A percentile compares a stretch with the other conserved stretches of the same genome.
phyloP scores from a whole-genome alignment of 345 rosid species.

The Streptanthus diversifolius region DNA sequence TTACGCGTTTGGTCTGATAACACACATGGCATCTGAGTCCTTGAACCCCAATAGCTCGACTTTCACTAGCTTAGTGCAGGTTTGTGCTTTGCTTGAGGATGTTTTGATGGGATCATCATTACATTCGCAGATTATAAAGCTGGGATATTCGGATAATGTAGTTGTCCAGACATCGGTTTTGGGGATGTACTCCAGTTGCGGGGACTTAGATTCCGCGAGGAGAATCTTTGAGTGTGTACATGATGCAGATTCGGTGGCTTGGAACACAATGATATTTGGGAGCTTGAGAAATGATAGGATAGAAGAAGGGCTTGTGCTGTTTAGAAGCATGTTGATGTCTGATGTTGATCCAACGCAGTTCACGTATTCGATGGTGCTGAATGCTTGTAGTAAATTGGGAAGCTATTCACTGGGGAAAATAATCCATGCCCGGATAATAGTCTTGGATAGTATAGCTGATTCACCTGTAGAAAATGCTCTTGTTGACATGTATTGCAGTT shows the following conservation, averaged over 20 bases:
- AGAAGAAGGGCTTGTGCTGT: slow-evolving; percentile 44
- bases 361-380: slow-evolving; percentile 68
- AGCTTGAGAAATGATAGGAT: slow-evolving; percentile 58
- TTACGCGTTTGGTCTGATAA: slow-evolving; percentile 35
- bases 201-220: slow-evolving; percentile 58
- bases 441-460: slow-evolving; percentile 52
- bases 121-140: slow-evolving; percentile 51
- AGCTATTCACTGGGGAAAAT: slow-evolving; percentile 43
- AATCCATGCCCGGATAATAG: slow-evolving; percentile 52
- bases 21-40: slow-evolving; percentile 42
- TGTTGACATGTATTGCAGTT: slow-evolving; percentile 79
- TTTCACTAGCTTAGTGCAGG: slow-evolving; percentile 68
- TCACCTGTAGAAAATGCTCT: slow-evolving; percentile 68
- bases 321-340: slow-evolving; percentile 47
- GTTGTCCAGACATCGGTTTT: slow-evolving; percentile 72
- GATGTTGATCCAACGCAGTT: slow-evolving; percentile 55
- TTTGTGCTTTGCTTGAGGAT: slow-evolving; percentile 49
- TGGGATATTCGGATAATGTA: slow-evolving; percentile 44
- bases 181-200: slow-evolving; percentile 63
- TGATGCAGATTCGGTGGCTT: slow-evolving; percentile 60
- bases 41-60: slow-evolving; percentile 61
- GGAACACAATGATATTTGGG: slow-evolving; percentile 77
- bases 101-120: slow-evolving; percentile 40
- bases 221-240: slow-evolving; percentile 44
- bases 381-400: slow-evolving; percentile 57